phyloP scores from a whole-genome alignment of 2,329 filamentous ascomycete genomes.

The Fusarium sacchari region DNA sequence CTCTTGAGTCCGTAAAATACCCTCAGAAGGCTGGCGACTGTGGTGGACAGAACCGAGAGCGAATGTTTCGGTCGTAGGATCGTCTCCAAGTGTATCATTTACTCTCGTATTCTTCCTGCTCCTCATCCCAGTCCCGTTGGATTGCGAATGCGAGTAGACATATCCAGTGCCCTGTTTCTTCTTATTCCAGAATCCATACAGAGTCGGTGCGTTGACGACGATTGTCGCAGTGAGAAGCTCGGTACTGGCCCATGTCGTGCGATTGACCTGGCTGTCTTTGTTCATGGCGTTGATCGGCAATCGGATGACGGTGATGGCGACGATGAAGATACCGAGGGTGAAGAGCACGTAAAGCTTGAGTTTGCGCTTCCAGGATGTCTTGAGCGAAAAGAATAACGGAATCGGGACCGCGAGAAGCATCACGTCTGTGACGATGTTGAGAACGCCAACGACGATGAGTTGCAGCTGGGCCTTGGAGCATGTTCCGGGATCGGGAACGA shows the following conservation, averaged over 20 bases:
- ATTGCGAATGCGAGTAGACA: not conserved
- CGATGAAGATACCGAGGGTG: constrained; percentile 52
- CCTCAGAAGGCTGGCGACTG: not conserved
- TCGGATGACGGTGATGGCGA: constrained; percentile 52
- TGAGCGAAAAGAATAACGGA: constrained; percentile 43
- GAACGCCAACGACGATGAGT: constrained; percentile 34
- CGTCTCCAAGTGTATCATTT: not conserved
- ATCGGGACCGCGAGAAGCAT: constrained; percentile 43
- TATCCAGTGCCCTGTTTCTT: not conserved
- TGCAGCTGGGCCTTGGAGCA: constrained; percentile 33
- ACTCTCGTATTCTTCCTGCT: not conserved
- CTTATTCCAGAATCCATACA: constrained; percentile 50
- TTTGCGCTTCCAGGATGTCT: constrained; percentile 45
- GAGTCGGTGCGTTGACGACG: constrained; percentile 52
- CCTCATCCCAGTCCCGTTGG: not conserved
- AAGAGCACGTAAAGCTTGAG: constrained; percentile 48
- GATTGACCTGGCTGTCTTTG: constrained; percentile 48
- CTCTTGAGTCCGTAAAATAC: not conserved
- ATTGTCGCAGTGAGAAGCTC: constrained; percentile 48
- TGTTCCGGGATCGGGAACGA: constrained; percentile 26
- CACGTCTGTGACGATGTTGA: constrained; percentile 44
- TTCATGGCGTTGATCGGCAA: constrained; percentile 51
- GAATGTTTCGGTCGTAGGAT: not conserved
- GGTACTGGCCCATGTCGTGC: constrained; percentile 52
- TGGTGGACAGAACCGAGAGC: not conserved